Conservation (phyloP, 2,329 filamentous ascomycete genomes). For the Beauveria brongniartii region DNA sequence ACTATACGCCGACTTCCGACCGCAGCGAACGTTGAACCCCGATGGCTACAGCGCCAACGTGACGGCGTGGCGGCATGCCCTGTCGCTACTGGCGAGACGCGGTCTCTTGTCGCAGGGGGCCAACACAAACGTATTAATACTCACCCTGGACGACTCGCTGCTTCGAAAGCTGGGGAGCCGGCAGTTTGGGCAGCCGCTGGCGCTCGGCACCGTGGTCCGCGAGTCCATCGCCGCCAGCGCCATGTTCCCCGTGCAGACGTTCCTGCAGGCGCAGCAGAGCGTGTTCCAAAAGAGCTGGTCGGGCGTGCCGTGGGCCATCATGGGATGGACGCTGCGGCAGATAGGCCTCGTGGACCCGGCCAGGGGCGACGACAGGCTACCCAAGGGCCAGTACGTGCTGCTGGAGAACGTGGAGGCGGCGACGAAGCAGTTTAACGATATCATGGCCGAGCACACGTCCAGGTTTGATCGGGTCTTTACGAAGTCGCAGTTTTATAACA, state of each 20-base stretch:
- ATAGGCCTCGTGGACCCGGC: constrained; percentile 51
- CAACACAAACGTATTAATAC: constrained; percentile 39
- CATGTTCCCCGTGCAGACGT: constrained; percentile 64
- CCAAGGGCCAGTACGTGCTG: constrained; percentile 57
- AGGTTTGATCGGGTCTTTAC: constrained; percentile 62
- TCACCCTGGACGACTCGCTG: constrained; percentile 54
- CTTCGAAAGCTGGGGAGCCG: constrained; percentile 63
- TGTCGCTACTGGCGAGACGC: constrained; percentile 59
- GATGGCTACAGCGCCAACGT: constrained; percentile 80
- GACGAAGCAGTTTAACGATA: constrained; percentile 44
- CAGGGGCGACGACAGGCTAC: constrained; percentile 45
- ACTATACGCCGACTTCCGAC: constrained; percentile 78
- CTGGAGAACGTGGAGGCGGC: constrained; percentile 54
- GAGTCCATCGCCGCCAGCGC: constrained; percentile 64
- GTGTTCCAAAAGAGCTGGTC: constrained; percentile 65
- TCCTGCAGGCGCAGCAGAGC: constrained; percentile 56
- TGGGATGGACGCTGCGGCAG: constrained; percentile 69
- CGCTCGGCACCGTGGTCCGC: constrained; percentile 66
- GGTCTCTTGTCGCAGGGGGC: constrained; percentile 43
- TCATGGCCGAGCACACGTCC: constrained; percentile 32
- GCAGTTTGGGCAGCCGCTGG: constrained; percentile 73
- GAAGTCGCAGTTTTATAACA: constrained; percentile 52
- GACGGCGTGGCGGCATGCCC: constrained; percentile 66
- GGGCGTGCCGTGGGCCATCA: constrained; percentile 59
- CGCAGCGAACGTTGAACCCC: constrained; percentile 68